phyloP scores from a whole-genome alignment of 1,284 basidiomycete species.

The Malassezia equina region DNA sequence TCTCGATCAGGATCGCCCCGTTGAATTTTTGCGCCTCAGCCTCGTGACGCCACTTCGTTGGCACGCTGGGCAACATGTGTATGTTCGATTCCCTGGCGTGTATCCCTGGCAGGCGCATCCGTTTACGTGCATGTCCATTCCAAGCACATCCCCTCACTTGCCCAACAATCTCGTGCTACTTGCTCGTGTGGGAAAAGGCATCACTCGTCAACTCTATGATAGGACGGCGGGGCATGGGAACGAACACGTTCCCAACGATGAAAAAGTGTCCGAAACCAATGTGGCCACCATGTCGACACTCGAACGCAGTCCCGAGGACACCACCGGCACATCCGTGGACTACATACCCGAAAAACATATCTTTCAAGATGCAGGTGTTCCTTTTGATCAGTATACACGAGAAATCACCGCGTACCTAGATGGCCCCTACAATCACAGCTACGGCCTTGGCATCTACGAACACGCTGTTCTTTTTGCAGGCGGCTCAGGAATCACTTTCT shows the following conservation, averaged over 20 bases:
- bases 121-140: slow-evolving; percentile 9
- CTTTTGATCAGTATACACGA: neutral
- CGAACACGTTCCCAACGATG: neutral
- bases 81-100: slow-evolving; percentile 10
- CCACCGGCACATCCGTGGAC: too few species aligned
- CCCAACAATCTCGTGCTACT: neutral
- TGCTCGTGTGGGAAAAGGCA: slow-evolving; percentile 3
- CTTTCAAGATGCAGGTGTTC: neutral
- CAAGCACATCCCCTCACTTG: neutral
- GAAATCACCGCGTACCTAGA: slow-evolving; percentile 1
- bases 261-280: neutral
- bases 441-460: neutral
- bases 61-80: slow-evolving; percentile 13
- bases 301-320: too few species aligned
- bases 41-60: slow-evolving; percentile 13
- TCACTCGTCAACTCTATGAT: slow-evolving; percentile 5
- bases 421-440: slow-evolving; percentile 5
- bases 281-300: too few species aligned
- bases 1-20: neutral
- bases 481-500: slow-evolving; percentile 26
- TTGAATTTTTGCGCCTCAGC: neutral
- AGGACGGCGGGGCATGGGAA: neutral
- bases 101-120: slow-evolving; percentile 8
- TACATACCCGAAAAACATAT: neutral
- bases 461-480: slow-evolving; percentile 6